Base-by-base conservation (phyloP, 345 rosid species). In the Triadica sebifera region DNA sequence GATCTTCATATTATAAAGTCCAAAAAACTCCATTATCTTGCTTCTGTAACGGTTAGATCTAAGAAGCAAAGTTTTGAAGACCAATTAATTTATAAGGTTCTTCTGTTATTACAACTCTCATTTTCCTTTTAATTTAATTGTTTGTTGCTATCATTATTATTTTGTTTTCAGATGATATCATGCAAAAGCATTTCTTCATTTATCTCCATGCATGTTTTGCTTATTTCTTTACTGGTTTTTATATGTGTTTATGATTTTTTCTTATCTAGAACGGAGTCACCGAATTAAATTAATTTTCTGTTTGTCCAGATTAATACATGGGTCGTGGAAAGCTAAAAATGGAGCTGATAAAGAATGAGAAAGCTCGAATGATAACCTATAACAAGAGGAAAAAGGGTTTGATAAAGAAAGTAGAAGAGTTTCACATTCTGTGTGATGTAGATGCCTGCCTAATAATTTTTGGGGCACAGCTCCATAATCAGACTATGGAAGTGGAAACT, bases 361-460 rank as follows among this genome's bases (percentile, higher is more conserved):
- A 56, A 22, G 69, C 83, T 16, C 83, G 85, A 0, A 58, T 46
- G 79, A 46, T 66, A 19, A 81, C 83, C 0, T 81, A 65, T 12
- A 72, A 81, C 47, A 84, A 77, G 61, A 63, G 83, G 56, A 79
- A 81, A 65, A 81, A 74, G 47, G 85, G 87, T 6, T 59, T 84
- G 66, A 49, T 49, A 34, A 84, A 84, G 78, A 84, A 84, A 55
- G 78, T 75, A 3, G 57, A 75, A 4, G 85, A 84, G 51, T 84
- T 84, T 41, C 46, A 73, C 6, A 77, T 78, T 51, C 72, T 79
- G 0, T 84, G 85, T n/a, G 72, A 75, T 4, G 87, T 81, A 0
- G 77, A 81, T 53, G 72, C 80, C 0, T 81, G 87, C 45, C 72
- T 84, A 45, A 41, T 84, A 19, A 79, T 84, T 64, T 74, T 67